phyloP scores from a whole-genome alignment of 176 grass and related monocot species.

The Phoenix roebelenii region DNA sequence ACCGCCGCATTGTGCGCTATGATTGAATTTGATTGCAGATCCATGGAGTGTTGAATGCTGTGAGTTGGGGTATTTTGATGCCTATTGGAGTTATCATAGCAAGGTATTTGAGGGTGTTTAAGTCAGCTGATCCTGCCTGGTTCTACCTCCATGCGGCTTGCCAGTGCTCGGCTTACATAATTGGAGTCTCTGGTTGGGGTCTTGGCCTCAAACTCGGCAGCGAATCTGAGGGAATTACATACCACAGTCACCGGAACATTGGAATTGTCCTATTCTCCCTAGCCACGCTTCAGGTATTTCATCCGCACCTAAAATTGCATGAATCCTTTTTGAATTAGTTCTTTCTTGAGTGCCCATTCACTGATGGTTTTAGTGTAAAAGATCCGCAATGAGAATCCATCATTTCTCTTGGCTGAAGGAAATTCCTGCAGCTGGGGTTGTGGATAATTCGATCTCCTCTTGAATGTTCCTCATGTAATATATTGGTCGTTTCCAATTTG shows the following conservation, averaged over 20 bases:
- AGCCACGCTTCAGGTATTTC: slow-evolving; percentile 64
- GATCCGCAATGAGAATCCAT: too few relatives aligned
- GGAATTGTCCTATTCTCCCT: slow-evolving; percentile 69
- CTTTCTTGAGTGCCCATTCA: too few relatives aligned
- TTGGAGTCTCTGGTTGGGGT: slow-evolving; percentile 81
- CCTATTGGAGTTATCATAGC: slow-evolving; percentile 77
- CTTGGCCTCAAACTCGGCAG: slow-evolving; percentile 89
- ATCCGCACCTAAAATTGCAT: too few relatives aligned
- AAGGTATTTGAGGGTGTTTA: slow-evolving; percentile 68
- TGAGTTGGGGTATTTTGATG: slow-evolving; percentile 77
- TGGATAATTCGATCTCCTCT: too few relatives aligned
- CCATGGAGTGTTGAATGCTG: slow-evolving; percentile 65
- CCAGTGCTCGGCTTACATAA: slow-evolving; percentile 68
- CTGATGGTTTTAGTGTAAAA: too few relatives aligned
- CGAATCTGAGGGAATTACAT: slow-evolving; percentile 54
- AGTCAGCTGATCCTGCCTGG: slow-evolving; percentile 74
- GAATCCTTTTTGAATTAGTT: too few relatives aligned
- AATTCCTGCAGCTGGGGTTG: too few relatives aligned
- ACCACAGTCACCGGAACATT: slow-evolving; percentile 51
- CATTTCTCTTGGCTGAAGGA: too few relatives aligned
- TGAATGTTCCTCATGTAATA: too few relatives aligned
- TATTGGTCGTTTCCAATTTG: too few relatives aligned
- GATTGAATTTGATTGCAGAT: slow-evolving; percentile 34
- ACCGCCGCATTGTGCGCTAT: too few relatives aligned
- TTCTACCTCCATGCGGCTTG: slow-evolving; percentile 82